phyloP scores from a whole-genome alignment of 225 moss, liverwort and hornwort genomes.

The Pseudoscleropodium purum region DNA sequence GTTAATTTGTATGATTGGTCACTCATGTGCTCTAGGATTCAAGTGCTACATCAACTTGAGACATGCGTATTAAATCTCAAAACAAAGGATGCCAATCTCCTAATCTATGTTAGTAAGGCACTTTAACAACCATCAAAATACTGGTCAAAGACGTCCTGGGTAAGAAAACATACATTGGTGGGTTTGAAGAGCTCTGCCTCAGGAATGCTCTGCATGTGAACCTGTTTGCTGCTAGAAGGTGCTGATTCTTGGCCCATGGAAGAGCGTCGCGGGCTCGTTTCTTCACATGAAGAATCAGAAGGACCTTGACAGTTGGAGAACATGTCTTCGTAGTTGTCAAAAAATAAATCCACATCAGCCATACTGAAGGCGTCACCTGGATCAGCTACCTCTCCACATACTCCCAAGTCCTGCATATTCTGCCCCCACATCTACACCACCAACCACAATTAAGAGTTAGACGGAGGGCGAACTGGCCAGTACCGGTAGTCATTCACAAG shows the following conservation, averaged over 20 bases:
- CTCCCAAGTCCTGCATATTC: conserved; percentile 59
- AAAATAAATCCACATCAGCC: conserved; percentile 52
- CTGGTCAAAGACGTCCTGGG: neutral
- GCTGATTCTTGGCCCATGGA: conserved; percentile 11
- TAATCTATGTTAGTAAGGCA: neutral
- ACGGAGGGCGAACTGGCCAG: neutral
- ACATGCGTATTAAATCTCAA: neutral
- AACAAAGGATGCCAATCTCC: neutral
- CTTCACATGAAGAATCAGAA: conserved; percentile 22
- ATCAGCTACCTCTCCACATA: conserved; percentile 48
- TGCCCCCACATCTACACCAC: conserved; percentile 43
- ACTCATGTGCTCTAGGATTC: neutral
- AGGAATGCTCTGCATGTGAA: conserved; percentile 47
- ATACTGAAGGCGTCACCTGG: conserved; percentile 40
- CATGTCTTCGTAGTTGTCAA: conserved; percentile 48
- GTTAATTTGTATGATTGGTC: neutral
- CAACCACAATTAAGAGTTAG: neutral
- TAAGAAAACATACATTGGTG: conserved; percentile 13
- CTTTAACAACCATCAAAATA: neutral
- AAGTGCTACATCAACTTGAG: neutral
- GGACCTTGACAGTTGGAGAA: conserved; percentile 28
- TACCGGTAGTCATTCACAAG: neutral
- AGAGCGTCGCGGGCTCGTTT: conserved; percentile 20
- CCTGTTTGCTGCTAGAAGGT: conserved; percentile 3
- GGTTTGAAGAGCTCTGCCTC: conserved; percentile 40